A percentile compares a stretch with the other conserved stretches of the same genome.
Evolutionary conservation across 148 eudicot species (phyloP).

Genomic region (Tetragonia tetragonoides): DNA sequence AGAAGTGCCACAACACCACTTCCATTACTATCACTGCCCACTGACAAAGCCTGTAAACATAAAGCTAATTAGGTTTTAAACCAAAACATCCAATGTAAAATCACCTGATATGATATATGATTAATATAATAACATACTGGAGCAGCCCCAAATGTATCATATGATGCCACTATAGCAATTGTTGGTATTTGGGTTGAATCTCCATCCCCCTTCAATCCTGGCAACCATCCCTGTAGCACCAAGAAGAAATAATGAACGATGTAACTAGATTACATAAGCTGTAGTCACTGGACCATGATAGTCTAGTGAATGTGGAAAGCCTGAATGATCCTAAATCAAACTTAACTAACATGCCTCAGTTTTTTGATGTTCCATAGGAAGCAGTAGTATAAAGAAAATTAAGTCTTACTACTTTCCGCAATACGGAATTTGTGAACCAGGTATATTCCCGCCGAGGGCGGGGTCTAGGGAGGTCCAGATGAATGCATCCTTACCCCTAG

Average conservation of each 20-base stretch:
- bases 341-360: neutral
- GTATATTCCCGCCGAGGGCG: neutral
- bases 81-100: neutral
- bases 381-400: neutral
- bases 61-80: constrained; percentile 15
- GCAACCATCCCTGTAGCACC: constrained; percentile 89
- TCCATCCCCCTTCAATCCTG: constrained; percentile 89
- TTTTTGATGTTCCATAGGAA: neutral
- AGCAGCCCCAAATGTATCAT: constrained; percentile 97
- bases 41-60: constrained; percentile 67
- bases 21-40: constrained; percentile 98
- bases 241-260: constrained; percentile 27
- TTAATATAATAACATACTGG: constrained; percentile 56
- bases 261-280: constrained; percentile 1
- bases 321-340: neutral
- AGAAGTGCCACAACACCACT: constrained; percentile 93
- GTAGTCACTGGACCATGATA: neutral
- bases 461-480: neutral
- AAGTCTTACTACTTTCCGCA: neutral
- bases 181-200: constrained; percentile 91
- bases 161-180: constrained; percentile 94
- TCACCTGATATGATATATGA: constrained; percentile 11
- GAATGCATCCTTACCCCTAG: too few relatives aligned
- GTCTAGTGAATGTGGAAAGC: neutral
- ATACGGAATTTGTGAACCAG: neutral